Evolutionary conservation across 768 basidiomycete genomes (phyloP).

Genomic region (Podaxis rugospora): DNA sequence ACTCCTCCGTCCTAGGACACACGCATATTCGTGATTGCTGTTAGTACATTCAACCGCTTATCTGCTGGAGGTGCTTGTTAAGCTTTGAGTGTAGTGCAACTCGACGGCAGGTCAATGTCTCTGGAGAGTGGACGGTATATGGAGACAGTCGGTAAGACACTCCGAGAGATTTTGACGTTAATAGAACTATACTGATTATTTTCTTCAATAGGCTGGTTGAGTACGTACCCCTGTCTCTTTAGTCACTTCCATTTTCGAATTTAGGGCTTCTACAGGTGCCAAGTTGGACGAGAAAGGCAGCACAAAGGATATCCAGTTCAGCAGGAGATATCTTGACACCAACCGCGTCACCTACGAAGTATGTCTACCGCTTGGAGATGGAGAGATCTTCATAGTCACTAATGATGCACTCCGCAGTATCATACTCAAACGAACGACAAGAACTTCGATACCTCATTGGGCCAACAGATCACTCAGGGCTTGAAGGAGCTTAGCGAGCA

Average conservation of each 20-base stretch:
- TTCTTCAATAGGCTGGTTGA: slow-evolving; percentile 52
- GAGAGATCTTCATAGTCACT: neutral
- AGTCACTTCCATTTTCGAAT: neutral
- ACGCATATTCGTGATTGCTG: slow-evolving; percentile 78
- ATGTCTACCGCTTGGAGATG: neutral
- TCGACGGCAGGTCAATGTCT: slow-evolving; percentile 73
- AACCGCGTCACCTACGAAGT: slow-evolving; percentile 77
- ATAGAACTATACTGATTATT: neutral
- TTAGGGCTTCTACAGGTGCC: slow-evolving; percentile 29
- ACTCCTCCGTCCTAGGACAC: slow-evolving; percentile 42
- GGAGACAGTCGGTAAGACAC: slow-evolving; percentile 76
- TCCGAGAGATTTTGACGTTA: neutral
- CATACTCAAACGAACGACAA: slow-evolving; percentile 51
- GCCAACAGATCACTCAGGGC: slow-evolving; percentile 49
- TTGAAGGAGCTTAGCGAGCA: slow-evolving; percentile 45
- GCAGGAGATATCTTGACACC: slow-evolving; percentile 72
- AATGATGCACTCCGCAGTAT: slow-evolving; percentile 37
- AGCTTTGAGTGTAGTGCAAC: slow-evolving; percentile 38
- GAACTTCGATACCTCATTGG: slow-evolving; percentile 59
- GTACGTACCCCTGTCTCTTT: slow-evolving; percentile 29
- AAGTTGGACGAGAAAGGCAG: slow-evolving; percentile 40
- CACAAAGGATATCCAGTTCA: slow-evolving; percentile 52
- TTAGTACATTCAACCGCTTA: slow-evolving; percentile 24
- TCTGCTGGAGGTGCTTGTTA: neutral
- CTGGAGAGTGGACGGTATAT: slow-evolving; percentile 86